phyloP scores from a whole-genome alignment of 2,329 filamentous ascomycete species.

The Calcarisporium arbuscula region DNA sequence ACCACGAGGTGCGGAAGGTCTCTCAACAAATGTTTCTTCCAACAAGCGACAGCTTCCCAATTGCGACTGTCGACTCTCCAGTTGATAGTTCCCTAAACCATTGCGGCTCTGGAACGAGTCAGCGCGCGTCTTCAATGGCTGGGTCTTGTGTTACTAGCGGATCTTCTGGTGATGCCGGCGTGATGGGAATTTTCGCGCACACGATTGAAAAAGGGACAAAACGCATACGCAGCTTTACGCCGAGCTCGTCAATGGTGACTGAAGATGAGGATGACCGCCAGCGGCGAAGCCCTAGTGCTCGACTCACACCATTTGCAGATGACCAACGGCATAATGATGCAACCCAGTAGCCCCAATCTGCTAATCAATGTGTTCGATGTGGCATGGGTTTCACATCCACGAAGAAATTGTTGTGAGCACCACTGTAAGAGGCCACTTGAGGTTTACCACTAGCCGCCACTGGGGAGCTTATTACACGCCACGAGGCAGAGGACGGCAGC shows the following conservation, averaged over 20 bases:
- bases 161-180: conserved; percentile 8
- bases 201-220: conserved; percentile 34
- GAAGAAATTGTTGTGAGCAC: no score
- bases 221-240: conserved; percentile 40
- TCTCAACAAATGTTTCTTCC: conserved; percentile 31
- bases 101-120: conserved; percentile 5
- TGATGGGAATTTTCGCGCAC: conserved; percentile 9
- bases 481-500: no score
- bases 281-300: conserved; percentile 19
- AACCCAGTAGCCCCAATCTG: no score
- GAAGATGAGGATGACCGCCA: conserved; percentile 42
- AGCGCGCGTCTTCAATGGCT: conserved; percentile 7
- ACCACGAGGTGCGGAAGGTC: conserved; percentile 31
- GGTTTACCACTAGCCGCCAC: no score
- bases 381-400: no score
- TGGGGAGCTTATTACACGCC: no score
- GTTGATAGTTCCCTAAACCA: conserved; percentile 10
- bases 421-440: no score
- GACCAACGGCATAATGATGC: no score
- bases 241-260: conserved; percentile 36
- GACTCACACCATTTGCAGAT: conserved; percentile 14
- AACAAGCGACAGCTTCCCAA: conserved; percentile 13
- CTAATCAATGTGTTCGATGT: neutral
- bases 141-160: conserved; percentile 5
- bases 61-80: conserved; percentile 10